phyloP scores from a whole-genome alignment of 1,284 basidiomycete species.

The Boletellus deceptivus region DNA sequence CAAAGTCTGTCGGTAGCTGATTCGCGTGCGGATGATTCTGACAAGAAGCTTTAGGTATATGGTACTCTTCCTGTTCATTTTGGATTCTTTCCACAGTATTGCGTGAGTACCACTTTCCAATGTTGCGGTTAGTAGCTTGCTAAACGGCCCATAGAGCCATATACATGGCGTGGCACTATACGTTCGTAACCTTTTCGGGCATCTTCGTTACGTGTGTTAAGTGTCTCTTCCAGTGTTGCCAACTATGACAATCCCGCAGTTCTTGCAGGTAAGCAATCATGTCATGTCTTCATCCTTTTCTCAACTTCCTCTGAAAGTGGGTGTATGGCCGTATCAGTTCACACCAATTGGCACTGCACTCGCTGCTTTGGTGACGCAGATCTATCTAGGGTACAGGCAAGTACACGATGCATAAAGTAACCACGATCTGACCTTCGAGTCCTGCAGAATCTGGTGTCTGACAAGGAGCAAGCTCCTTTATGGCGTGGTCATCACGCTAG shows the following conservation, averaged over 20 bases:
- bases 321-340: constrained; percentile 37
- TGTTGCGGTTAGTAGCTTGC: no score
- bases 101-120: constrained; percentile 8
- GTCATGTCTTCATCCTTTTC: not conserved
- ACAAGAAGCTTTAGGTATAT: constrained; percentile 30
- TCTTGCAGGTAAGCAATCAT: constrained; percentile 8
- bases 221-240: constrained; percentile 6
- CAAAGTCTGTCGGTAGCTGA: constrained; percentile 4
- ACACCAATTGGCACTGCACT: constrained; percentile 43
- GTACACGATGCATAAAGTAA: not conserved
- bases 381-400: constrained; percentile 1
- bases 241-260: constrained; percentile 15
- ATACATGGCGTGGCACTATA: constrained; percentile 22
- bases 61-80: constrained; percentile 39
- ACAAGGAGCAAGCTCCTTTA: constrained; percentile 38
- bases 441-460: constrained; percentile 29
- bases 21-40: not conserved
- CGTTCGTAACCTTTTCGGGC: constrained; percentile 5
- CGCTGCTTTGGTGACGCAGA: constrained; percentile 44
- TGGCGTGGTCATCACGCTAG: constrained; percentile 33
- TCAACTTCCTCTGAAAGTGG: constrained; percentile 6
- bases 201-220: not conserved
- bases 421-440: not conserved
- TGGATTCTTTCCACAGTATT: constrained; percentile 45
- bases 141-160: constrained; percentile 6